Conservation (phyloP, 2,329 filamentous ascomycete species). For the Aaosphaeria pasadenensis region DNA sequence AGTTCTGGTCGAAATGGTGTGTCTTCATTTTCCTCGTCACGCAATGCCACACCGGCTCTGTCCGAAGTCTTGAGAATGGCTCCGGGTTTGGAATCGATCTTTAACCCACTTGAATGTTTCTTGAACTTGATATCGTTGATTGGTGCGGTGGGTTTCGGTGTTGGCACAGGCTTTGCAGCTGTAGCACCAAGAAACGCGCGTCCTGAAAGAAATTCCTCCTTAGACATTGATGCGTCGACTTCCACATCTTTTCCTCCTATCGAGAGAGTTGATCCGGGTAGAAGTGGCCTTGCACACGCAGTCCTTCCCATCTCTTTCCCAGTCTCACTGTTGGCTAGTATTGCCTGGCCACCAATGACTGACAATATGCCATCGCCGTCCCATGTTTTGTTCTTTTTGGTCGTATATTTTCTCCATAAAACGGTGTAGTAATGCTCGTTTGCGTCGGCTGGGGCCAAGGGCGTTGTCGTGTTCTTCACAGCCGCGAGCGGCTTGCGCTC, state of each 20-base stretch:
- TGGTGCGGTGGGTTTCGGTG: slow-evolving; percentile 7
- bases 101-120: background rate
- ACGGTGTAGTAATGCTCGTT: slow-evolving; percentile 44
- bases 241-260: slow-evolving; percentile 68
- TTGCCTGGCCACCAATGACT: slow-evolving; percentile 56
- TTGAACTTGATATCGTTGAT: background rate
- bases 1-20: slow-evolving; percentile 27
- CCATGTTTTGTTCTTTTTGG: slow-evolving; percentile 76
- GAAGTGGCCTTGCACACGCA: slow-evolving; percentile 54
- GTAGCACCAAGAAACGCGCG: slow-evolving; percentile 41
- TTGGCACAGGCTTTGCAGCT: slow-evolving; percentile 15
- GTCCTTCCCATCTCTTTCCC: slow-evolving; percentile 62
- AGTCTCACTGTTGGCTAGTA: slow-evolving; percentile 57
- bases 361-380: slow-evolving; percentile 68
- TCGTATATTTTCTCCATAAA: slow-evolving; percentile 62
- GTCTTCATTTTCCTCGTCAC: background rate
- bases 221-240: slow-evolving; percentile 60
- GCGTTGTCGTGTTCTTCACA: slow-evolving; percentile 14
- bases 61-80: background rate
- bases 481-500: slow-evolving; percentile 30
- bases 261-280: slow-evolving; percentile 59
- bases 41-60: background rate
- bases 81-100: background rate
- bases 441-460: slow-evolving; percentile 4
- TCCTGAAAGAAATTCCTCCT: slow-evolving; percentile 56